Percentiles rank a stretch among this genome's conserved stretches.
phyloP scores from a whole-genome alignment of 371 early-diverging fungal species.

The Saksenaea oblongispora region DNA sequence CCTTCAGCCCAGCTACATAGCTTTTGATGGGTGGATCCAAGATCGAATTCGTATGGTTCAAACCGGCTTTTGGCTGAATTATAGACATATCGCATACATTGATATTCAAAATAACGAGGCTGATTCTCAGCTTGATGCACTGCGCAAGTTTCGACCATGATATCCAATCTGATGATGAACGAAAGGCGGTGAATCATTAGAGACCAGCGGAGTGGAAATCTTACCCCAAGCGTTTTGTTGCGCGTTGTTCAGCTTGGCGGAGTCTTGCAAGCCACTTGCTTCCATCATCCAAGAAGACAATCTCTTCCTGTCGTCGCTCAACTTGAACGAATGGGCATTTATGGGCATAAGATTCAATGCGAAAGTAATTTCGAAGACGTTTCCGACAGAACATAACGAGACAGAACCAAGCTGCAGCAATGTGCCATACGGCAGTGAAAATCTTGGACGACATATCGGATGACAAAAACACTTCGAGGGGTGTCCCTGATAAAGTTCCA shows the following conservation, averaged over 20 bases:
- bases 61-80: conserved; percentile 47
- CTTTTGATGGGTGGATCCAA: conserved; percentile 54
- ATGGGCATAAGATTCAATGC: conserved; percentile 50
- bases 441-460: conserved; percentile 60
- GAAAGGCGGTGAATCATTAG: neutral
- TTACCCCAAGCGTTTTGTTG: conserved; percentile 18
- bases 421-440: conserved; percentile 73
- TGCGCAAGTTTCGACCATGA: conserved; percentile 39
- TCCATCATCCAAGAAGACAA: conserved; percentile 58
- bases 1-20: conserved; percentile 53
- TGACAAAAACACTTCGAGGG: conserved; percentile 49
- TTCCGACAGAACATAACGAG: conserved; percentile 39
- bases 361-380: conserved; percentile 66
- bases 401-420: conserved; percentile 65
- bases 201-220: neutral
- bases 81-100: conserved; percentile 74
- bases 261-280: conserved; percentile 29
- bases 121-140: conserved; percentile 44
- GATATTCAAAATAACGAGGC: conserved; percentile 68
- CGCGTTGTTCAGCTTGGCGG: conserved; percentile 32
- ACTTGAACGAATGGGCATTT: conserved; percentile 64
- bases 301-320: conserved; percentile 53
- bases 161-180: conserved; percentile 26
- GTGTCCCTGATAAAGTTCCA: conserved; percentile 40
- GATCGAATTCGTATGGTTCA: conserved; percentile 55